phyloP scores from a whole-genome alignment of 1,284 basidiomycete species.

The Malassezia vespertilionis region DNA sequence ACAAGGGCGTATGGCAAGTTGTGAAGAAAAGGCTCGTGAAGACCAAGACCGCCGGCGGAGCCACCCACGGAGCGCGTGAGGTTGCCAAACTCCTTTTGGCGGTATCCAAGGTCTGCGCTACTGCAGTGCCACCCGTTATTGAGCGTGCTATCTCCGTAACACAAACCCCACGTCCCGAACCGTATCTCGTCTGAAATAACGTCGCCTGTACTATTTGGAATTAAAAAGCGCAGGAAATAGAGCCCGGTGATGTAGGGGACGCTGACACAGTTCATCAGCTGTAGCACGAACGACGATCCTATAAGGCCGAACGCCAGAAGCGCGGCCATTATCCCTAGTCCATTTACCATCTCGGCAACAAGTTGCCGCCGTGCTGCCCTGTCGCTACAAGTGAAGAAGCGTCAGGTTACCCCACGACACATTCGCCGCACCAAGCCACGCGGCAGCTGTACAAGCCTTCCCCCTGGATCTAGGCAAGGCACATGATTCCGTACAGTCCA shows the following conservation, averaged over 20 bases:
- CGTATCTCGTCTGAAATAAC: conserved; percentile 1
- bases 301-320: conserved; percentile 25
- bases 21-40: conserved; percentile 17
- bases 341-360: neutral
- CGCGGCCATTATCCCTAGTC: conserved; percentile 4
- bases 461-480: too few species aligned
- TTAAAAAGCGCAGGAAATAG: conserved; percentile 21
- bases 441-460: too few species aligned
- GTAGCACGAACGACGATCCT: conserved; percentile 33
- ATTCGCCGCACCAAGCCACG: too few species aligned
- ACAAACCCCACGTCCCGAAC: conserved; percentile 33
- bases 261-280: conserved; percentile 27
- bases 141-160: conserved; percentile 9
- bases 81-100: conserved; percentile 13
- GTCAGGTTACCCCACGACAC: too few species aligned
- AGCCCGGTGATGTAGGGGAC: conserved; percentile 33
- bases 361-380: too few species aligned
- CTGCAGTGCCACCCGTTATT: conserved; percentile 12
- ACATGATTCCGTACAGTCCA: too few species aligned
- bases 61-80: neutral
- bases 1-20: conserved; percentile 32
- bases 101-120: conserved; percentile 24
- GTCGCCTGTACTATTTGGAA: neutral
- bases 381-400: neutral
- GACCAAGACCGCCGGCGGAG: neutral